These are phyloP conservation scores for Xylariaceae sp. DNA, from an alignment of 2,329 filamentous ascomycete genomes.

Conservation along the genomic window DNA sequence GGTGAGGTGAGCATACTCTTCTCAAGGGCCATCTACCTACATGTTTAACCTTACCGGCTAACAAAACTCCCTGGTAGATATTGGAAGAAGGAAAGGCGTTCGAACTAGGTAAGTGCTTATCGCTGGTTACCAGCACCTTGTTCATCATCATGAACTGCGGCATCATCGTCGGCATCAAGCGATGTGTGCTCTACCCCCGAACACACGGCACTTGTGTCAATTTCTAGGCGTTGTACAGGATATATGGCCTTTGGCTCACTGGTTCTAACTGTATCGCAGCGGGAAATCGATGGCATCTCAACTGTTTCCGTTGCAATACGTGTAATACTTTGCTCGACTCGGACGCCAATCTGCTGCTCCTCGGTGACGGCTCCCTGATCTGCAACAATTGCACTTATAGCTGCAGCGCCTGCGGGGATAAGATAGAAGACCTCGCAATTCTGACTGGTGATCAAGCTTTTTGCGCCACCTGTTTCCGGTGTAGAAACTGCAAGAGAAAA, in stretches of 20 bases:
- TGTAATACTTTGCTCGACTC: constrained; percentile 95
- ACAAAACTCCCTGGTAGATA: constrained; percentile 54
- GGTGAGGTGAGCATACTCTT: constrained; percentile 66
- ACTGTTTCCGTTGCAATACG: constrained; percentile 97
- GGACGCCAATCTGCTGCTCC: constrained; percentile 91
- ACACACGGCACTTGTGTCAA: not conserved
- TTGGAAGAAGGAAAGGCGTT: constrained; percentile 98
- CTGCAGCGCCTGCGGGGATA: constrained; percentile 92
- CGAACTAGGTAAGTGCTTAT: constrained; percentile 70
- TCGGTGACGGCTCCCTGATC: constrained; percentile 95
- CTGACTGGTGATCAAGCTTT: constrained; percentile 97
- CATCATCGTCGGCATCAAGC: not conserved
- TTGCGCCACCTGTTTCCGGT: constrained; percentile 94
- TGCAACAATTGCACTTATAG: constrained; percentile 99
- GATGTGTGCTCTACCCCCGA: not conserved
- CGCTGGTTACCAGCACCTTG: too few relatives aligned
- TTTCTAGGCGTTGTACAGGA: not conserved
- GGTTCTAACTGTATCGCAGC: constrained; percentile 48
- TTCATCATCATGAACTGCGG: too few relatives aligned
- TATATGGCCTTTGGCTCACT: constrained; percentile 3
- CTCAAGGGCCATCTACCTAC: too few relatives aligned
- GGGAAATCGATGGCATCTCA: constrained; percentile 95
- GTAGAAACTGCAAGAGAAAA: constrained; percentile 96
- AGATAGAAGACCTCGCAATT: constrained; percentile 97
- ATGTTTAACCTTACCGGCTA: not conserved